Evolutionary conservation across 2,329 filamentous ascomycete species (phyloP).

Genomic region (Xylaria sp.): DNA sequence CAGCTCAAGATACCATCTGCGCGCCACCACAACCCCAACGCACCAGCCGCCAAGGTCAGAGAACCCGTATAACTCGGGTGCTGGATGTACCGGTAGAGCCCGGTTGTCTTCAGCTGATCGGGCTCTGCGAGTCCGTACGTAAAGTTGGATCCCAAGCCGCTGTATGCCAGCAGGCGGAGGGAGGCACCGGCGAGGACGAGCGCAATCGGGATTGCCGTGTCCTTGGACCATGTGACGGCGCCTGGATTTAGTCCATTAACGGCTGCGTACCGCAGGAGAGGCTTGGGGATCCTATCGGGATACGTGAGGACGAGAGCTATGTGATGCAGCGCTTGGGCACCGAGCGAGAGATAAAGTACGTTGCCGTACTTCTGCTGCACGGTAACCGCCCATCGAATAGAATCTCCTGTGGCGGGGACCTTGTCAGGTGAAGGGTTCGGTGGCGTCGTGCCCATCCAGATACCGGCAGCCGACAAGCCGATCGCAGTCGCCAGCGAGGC

Average conservation of each 20-base stretch:
- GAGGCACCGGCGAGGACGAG: conserved; percentile 43
- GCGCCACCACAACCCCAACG: conserved; percentile 43
- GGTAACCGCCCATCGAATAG: not conserved
- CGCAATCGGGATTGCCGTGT: conserved; percentile 44
- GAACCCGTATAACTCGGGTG: conserved; percentile 59
- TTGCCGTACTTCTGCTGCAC: conserved; percentile 1
- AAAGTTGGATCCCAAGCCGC: conserved; percentile 55
- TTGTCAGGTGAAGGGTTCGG: conserved; percentile 10
- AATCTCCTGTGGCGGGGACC: not conserved
- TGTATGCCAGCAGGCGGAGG: conserved; percentile 46
- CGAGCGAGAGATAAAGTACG: not conserved
- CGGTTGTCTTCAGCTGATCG: conserved; percentile 51
- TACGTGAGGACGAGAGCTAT: conserved; percentile 6
- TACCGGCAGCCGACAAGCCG: conserved; percentile 14
- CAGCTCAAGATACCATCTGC: conserved; percentile 49
- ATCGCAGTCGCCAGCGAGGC: conserved; percentile 18
- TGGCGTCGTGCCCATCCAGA: conserved; percentile 1
- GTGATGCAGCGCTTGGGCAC: conserved; percentile 6
- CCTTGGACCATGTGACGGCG: conserved; percentile 46
- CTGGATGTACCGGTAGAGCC: conserved; percentile 56
- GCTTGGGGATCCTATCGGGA: conserved; percentile 17
- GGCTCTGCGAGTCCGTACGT: conserved; percentile 58
- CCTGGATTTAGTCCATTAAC: conserved; percentile 42
- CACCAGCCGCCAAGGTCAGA: conserved; percentile 42
- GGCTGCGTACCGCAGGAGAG: conserved; percentile 38